phyloP scores from a whole-genome alignment of 306 rosid species.

The Trichosanthes cucumerina region DNA sequence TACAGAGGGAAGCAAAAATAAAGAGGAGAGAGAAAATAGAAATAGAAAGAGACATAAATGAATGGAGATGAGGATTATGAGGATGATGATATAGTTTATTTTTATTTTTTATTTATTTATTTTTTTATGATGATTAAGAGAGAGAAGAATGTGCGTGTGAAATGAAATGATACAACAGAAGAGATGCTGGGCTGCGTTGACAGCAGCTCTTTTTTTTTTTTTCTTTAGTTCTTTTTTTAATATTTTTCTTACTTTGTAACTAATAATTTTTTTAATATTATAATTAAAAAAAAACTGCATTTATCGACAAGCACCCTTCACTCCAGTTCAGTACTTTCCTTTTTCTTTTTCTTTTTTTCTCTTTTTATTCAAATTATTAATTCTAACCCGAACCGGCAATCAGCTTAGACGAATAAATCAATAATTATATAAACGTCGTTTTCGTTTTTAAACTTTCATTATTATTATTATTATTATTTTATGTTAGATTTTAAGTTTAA shows the following conservation, averaged over 20 bases:
- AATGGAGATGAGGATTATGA: constrained; percentile 26
- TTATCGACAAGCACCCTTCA: not conserved
- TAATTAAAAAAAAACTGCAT: not conserved
- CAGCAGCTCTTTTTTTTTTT: constrained; percentile 11
- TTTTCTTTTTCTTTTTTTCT: no score
- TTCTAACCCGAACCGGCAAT: not conserved
- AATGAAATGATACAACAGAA: constrained; percentile 13
- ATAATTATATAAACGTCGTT: not conserved
- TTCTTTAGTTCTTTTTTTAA: not conserved
- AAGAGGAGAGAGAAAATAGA: constrained; percentile 1
- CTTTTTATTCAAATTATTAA: not conserved
- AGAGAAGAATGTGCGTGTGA: constrained; percentile 6
- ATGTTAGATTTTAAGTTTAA: no score
- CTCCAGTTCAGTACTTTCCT: not conserved
- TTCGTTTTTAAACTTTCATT: not conserved
- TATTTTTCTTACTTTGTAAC: constrained; percentile 24
- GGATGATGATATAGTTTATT: constrained; percentile 18
- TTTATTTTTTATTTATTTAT: not conserved
- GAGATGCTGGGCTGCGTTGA: constrained; percentile 24
- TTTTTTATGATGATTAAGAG: constrained; percentile 24
- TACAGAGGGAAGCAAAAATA: constrained; percentile 2
- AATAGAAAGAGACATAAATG: constrained; percentile 19
- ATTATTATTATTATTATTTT: no score
- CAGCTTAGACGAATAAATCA: not conserved
- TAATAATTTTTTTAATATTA: constrained; percentile 13